phyloP scores from a whole-genome alignment of 148 eudicot genomes.

The Suaeda aralocaspica region DNA sequence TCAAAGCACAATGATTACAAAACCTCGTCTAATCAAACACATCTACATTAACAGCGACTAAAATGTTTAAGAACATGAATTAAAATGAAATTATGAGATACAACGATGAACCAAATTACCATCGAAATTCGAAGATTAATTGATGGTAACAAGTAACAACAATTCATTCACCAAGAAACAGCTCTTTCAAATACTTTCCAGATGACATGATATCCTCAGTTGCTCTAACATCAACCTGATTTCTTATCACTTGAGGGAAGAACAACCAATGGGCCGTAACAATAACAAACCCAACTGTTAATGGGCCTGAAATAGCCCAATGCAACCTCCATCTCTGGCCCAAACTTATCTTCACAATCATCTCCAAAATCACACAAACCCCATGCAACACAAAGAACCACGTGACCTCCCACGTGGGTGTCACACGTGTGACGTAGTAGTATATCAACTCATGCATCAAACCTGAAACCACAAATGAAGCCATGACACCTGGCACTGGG shows the following conservation, averaged over 20 bases:
- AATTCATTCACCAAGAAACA: no score
- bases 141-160: no score
- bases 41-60: no score
- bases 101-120: no score
- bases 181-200: not conserved
- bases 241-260: conserved; percentile 50
- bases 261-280: conserved; percentile 53
- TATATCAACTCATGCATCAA: conserved; percentile 75
- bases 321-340: conserved; percentile 37
- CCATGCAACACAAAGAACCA: conserved; percentile 71
- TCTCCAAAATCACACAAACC: conserved; percentile 44
- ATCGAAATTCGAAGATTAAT: no score
- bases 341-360: conserved; percentile 30
- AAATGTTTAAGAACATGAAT: no score
- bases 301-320: conserved; percentile 36
- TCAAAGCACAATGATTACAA: no score
- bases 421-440: conserved; percentile 40
- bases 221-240: conserved; percentile 17
- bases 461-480: conserved; percentile 54
- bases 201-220: conserved; percentile 10
- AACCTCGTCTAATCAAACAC: no score
- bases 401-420: conserved; percentile 75
- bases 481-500: conserved; percentile 35
- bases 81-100: no score
- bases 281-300: conserved; percentile 62